Evolutionary conservation across 371 early-diverging fungal genomes (phyloP).

Genomic region (Mortierella sp.): DNA sequence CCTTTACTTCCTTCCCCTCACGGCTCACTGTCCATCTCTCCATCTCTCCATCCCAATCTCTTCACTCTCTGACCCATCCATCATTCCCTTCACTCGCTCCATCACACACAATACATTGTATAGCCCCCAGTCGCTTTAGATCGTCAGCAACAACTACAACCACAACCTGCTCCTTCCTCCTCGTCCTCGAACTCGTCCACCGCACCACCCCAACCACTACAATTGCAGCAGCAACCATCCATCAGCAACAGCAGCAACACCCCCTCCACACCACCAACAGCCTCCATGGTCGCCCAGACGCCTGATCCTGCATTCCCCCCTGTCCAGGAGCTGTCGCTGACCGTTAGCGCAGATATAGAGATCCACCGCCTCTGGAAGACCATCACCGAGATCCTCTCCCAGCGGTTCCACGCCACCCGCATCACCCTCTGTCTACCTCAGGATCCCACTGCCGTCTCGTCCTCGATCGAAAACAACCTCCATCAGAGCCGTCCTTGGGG

Average conservation of each 20-base stretch:
- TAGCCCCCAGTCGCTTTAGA: conserved; percentile 12
- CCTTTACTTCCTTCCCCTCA: neutral
- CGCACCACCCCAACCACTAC: neutral
- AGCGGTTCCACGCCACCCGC: conserved; percentile 48
- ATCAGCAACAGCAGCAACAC: neutral
- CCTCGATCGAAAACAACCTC: conserved; percentile 34
- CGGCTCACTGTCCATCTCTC: neutral
- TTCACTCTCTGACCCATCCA: neutral
- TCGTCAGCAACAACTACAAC: neutral
- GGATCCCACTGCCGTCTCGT: conserved; percentile 36
- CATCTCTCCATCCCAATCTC: neutral
- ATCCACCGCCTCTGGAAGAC: conserved; percentile 53
- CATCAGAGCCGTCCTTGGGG: conserved; percentile 42
- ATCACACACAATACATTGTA: neutral
- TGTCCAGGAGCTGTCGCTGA: conserved; percentile 53
- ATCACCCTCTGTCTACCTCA: conserved; percentile 50
- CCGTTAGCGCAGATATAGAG: conserved; percentile 54
- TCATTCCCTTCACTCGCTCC: neutral
- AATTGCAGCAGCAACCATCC: neutral
- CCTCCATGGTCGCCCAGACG: conserved; percentile 35
- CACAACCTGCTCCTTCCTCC: neutral
- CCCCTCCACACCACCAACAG: conserved; percentile 3
- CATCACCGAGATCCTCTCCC: conserved; percentile 54
- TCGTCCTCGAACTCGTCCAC: neutral
- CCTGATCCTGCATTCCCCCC: conserved; percentile 31